Evolutionary conservation across 1,139 yeast genomes (phyloP).

Genomic region (Torulaspora pretoriensis): DNA sequence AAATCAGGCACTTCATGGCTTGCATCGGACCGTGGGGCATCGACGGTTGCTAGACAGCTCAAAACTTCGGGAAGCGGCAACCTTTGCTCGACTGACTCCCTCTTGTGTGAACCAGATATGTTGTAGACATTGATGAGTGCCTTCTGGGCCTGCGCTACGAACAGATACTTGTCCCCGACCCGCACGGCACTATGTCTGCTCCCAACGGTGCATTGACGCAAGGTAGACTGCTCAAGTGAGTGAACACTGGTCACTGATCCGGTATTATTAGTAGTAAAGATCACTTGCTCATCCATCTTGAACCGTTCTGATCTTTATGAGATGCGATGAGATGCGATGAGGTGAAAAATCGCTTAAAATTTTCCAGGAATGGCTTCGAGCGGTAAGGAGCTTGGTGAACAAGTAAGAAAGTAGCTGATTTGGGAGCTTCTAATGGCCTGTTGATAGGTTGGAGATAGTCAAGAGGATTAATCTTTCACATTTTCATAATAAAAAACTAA

Average conservation of each 20-base stretch:
- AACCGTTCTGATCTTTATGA: slow-evolving; percentile 1
- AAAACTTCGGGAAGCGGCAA: slow-evolving; percentile 83
- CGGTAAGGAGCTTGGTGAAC: not conserved
- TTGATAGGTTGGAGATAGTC: no score
- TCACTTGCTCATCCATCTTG: slow-evolving; percentile 34
- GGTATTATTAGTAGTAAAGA: slow-evolving; percentile 31
- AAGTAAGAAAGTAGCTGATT: not conserved
- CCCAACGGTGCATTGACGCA: slow-evolving; percentile 37
- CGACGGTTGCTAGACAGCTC: slow-evolving; percentile 45
- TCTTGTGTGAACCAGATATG: slow-evolving; percentile 47
- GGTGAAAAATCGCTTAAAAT: slow-evolving; percentile 9
- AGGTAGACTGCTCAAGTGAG: slow-evolving; percentile 31
- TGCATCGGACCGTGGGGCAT: slow-evolving; percentile 16
- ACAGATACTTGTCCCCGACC: slow-evolving; percentile 42
- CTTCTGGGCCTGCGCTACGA: slow-evolving; percentile 62
- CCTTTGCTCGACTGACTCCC: slow-evolving; percentile 78
- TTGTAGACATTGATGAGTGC: slow-evolving; percentile 73
- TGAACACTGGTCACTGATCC: slow-evolving; percentile 31
- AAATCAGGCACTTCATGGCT: slow-evolving; percentile 35
- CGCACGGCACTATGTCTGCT: slow-evolving; percentile 44
- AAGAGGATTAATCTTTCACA: no score
- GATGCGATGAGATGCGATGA: slow-evolving; percentile 14
- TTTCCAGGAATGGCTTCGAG: slow-evolving; percentile 3
- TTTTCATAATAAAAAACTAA: no score
- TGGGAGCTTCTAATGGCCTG: not conserved